These are phyloP conservation scores for Tylopilus sp. DNA, from an alignment of 768 basidiomycete genomes.

Conservation along the genomic window DNA sequence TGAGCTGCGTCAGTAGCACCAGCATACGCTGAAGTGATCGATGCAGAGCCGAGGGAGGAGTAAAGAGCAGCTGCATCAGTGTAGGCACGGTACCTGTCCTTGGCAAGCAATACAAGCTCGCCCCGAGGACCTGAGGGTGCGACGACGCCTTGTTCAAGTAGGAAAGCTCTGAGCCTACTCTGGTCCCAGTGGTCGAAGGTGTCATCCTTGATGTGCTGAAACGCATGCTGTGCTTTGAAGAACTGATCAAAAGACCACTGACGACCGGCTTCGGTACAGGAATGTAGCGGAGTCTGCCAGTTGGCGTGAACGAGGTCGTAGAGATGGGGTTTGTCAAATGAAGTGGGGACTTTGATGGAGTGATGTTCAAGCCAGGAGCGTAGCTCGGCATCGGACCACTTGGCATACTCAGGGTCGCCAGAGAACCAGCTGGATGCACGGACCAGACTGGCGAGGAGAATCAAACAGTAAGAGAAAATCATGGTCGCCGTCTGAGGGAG, in stretches of 20 bases:
- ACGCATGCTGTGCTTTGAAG: conserved; percentile 57
- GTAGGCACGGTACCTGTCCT: conserved; percentile 62
- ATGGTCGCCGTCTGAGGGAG: neutral
- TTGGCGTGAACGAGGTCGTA: conserved; percentile 56
- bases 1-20: conserved; percentile 35
- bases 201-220: conserved; percentile 53
- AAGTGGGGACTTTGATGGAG: conserved; percentile 51
- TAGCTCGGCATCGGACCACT: conserved; percentile 66
- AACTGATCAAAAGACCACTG: conserved; percentile 66
- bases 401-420: conserved; percentile 35
- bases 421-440: conserved; percentile 54
- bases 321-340: conserved; percentile 38
- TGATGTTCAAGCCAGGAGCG: conserved; percentile 68
- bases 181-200: conserved; percentile 86
- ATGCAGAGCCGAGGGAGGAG: conserved; percentile 44
- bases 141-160: conserved; percentile 85
- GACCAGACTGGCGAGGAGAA: conserved; percentile 35
- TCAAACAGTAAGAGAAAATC: conserved; percentile 21
- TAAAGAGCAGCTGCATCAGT: conserved; percentile 56
- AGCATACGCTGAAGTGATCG: conserved; percentile 51
- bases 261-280: conserved; percentile 29
- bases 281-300: conserved; percentile 42
- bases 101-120: conserved; percentile 74
- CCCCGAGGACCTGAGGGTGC: conserved; percentile 77
- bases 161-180: conserved; percentile 71